These are phyloP conservation scores for Saksenaea oblongispora DNA, from an alignment of 371 early-diverging fungal genomes.

Conservation along the genomic window DNA sequence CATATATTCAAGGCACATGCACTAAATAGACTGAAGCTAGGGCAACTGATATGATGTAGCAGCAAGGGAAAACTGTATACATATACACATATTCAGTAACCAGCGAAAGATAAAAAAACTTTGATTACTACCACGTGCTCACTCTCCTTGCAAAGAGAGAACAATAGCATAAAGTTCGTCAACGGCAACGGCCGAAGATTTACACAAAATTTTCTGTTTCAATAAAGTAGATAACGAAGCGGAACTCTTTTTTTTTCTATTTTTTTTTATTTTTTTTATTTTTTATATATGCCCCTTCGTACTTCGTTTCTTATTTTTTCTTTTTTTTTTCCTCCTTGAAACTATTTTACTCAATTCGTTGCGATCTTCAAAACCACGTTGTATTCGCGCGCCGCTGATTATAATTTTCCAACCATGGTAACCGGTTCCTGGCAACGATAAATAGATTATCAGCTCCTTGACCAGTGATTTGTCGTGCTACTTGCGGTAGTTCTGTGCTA, in stretches of 20 bases:
- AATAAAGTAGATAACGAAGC: neutral
- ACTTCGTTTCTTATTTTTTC: too few relatives aligned
- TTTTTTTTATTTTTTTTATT: too few relatives aligned
- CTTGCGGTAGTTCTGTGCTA: constrained; percentile 1
- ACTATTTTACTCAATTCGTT: neutral
- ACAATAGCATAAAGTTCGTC: constrained; percentile 2
- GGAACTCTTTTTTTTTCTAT: neutral
- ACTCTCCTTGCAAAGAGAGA: neutral
- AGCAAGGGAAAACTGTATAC: neutral
- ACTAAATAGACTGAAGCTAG: neutral
- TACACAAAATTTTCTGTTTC: neutral
- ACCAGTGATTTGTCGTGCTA: neutral
- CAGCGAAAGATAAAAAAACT: neutral
- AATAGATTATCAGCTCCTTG: neutral
- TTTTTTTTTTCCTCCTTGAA: neutral
- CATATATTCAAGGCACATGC: constrained; percentile 3
- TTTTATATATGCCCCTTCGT: too few relatives aligned
- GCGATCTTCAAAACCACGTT: neutral
- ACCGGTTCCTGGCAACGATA: neutral
- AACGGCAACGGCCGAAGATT: neutral
- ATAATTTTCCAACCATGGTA: neutral
- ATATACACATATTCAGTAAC: neutral
- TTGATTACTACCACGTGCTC: constrained; percentile 1
- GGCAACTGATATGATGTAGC: neutral
- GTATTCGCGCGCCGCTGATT: neutral